phyloP scores from a whole-genome alignment of 2,329 filamentous ascomycete genomes.

The Fusarium liriodendri region DNA sequence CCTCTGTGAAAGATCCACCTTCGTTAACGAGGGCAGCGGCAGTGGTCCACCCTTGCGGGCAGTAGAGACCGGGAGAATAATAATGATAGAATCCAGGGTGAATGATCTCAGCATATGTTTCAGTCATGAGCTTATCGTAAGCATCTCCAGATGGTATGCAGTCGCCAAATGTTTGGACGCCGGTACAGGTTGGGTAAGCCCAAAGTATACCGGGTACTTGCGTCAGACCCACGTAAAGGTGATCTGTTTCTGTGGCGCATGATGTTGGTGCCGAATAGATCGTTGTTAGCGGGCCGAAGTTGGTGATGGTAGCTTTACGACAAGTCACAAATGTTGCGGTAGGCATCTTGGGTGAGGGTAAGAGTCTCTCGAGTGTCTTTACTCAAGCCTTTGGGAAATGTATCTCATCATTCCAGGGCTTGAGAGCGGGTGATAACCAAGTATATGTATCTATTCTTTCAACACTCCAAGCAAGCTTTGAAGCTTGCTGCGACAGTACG shows the following conservation, averaged over 20 bases:
- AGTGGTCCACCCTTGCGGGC: slow-evolving; percentile 39
- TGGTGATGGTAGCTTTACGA: slow-evolving; percentile 26
- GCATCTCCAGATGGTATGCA: slow-evolving; percentile 35
- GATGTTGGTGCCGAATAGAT: slow-evolving; percentile 38
- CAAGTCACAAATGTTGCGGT: slow-evolving; percentile 29
- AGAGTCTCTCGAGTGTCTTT: background rate
- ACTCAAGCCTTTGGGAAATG: background rate
- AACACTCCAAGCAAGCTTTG: background rate
- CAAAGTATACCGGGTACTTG: background rate
- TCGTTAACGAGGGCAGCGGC: slow-evolving; percentile 23
- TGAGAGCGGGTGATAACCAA: background rate
- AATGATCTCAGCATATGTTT: background rate
- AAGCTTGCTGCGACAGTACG: background rate
- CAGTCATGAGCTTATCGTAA: slow-evolving; percentile 14
- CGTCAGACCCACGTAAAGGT: background rate
- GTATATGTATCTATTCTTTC: background rate
- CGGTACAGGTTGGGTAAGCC: slow-evolving; percentile 21
- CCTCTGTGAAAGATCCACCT: background rate
- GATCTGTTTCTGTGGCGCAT: slow-evolving; percentile 25
- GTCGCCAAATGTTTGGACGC: slow-evolving; percentile 5
- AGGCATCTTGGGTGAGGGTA: slow-evolving; percentile 30
- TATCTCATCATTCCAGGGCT: background rate
- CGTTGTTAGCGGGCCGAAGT: slow-evolving; percentile 44
- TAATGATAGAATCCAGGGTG: slow-evolving; percentile 30
- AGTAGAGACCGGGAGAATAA: slow-evolving; percentile 38